Evolutionary conservation across 1,284 basidiomycete species (phyloP).

Genomic region (Pisolithus thermaeus): DNA sequence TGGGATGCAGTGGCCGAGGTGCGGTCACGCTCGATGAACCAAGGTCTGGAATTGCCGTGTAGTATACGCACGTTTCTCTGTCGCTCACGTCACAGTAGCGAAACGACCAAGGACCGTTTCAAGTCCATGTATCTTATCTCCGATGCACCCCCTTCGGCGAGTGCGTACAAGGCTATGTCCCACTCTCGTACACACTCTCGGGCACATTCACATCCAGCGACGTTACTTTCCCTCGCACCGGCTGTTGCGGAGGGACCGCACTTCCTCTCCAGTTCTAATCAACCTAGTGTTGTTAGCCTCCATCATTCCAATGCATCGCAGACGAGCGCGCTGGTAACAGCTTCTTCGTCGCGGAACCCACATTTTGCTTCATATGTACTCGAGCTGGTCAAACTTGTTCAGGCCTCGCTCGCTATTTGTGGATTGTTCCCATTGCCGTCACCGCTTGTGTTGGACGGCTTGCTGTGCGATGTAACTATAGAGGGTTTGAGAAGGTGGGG

Average conservation of each 20-base stretch:
- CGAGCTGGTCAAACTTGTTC: conserved; percentile 67
- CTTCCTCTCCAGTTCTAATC: conserved; percentile 14
- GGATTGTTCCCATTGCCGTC: conserved; percentile 45
- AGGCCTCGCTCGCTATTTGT: conserved; percentile 62
- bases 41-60: conserved; percentile 36
- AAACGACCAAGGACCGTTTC: conserved; percentile 73
- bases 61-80: conserved; percentile 2
- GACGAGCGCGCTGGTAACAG: not conserved
- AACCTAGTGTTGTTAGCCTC: conserved; percentile 8
- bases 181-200: conserved; percentile 25
- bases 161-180: conserved; percentile 24
- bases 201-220: conserved; percentile 24
- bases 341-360: conserved; percentile 23
- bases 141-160: conserved; percentile 27
- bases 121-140: conserved; percentile 60
- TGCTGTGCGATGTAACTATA: conserved; percentile 70
- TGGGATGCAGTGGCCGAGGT: conserved; percentile 71
- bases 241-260: conserved; percentile 18
- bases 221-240: conserved; percentile 20
- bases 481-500: conserved; percentile 66
- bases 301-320: conserved; percentile 13
- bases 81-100: conserved; percentile 35
- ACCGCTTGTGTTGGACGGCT: conserved; percentile 43
- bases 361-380: conserved; percentile 47
- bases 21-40: conserved; percentile 72